Base-by-base conservation (phyloP, 2,329 filamentous ascomycete genomes). In the Pyrenophora teres region DNA sequence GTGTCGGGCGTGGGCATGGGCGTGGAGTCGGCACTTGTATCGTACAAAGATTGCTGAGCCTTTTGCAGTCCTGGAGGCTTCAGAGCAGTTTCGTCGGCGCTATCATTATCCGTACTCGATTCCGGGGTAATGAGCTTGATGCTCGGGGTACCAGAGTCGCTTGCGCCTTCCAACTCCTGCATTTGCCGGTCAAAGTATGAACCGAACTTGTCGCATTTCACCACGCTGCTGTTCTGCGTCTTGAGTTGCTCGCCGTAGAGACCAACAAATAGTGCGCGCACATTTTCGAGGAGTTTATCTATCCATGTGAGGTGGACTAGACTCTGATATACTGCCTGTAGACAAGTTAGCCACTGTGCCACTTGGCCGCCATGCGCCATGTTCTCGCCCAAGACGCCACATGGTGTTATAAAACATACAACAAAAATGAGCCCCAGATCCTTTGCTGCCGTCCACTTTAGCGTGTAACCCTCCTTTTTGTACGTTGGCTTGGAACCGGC, bases 361-460 rank as follows among this genome's bases (percentile, higher is more conserved):
- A 39, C 2, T 25, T 30, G 31, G 31, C 12, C 18, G 30, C 46
- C 35, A 9, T 36, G 35, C 40, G 21, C 43, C 49, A 15, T 46
- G 44, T 16, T 10, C 2, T 5, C n/a, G 13, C 3, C 8, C 7
- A 4, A 25, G 32, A 9, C 3, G 8, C 18, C 18, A 3, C 4
- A 2, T 8, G 6, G 1, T 25, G 16, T 36, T 33, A 18, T 18
- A 25, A 53, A 7, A 56, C 85, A 57, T 79, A 95, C 92, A 68
- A 97, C 93, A 75, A 99, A 99, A 60, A 99, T 95, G 60, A 99
- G 78, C 35, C 92, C 92, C 46, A 97, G 79, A 70, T 99, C 94
- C 77, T 97, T 97, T 46, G 88, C 88, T 31, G 89, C 85, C 4
- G 91, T 92, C 90, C 93, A 99, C 77, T 94, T 95, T 62, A 99